These are phyloP conservation scores for Cladosporium colombiae DNA, from an alignment of 2,329 filamentous ascomycete species.

Conservation along the genomic window DNA sequence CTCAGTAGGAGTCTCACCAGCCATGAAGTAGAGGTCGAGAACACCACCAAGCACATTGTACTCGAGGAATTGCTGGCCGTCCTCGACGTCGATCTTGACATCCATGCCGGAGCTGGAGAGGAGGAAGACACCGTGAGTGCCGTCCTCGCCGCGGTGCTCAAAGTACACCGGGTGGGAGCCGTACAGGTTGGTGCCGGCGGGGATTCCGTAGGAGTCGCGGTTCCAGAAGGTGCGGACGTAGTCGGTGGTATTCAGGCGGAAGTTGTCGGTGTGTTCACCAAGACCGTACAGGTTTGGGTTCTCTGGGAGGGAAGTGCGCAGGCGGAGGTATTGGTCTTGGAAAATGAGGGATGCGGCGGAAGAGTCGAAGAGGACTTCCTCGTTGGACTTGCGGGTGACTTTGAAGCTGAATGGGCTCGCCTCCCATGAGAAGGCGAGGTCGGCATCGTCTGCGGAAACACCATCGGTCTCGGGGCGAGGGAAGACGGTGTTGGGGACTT, in stretches of 20 bases:
- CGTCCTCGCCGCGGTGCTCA: slow-evolving; percentile 58
- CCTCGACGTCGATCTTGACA: slow-evolving; percentile 67
- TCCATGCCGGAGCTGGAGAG: slow-evolving; percentile 76
- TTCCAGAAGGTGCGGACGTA: slow-evolving; percentile 72
- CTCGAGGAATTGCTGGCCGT: slow-evolving; percentile 67
- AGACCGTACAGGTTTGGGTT: slow-evolving; percentile 75
- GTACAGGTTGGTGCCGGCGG: slow-evolving; percentile 67
- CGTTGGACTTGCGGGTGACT: slow-evolving; percentile 21
- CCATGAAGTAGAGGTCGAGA: slow-evolving; percentile 62
- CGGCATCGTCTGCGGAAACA: slow-evolving; percentile 37
- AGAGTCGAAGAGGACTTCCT: slow-evolving; percentile 65
- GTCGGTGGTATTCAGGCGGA: slow-evolving; percentile 62
- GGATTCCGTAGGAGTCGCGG: slow-evolving; percentile 64
- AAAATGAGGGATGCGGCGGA: slow-evolving; percentile 68
- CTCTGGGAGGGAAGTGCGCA: slow-evolving; percentile 69
- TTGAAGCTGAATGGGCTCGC: slow-evolving; percentile 37
- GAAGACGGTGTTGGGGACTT: slow-evolving; percentile 21
- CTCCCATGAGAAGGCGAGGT: slow-evolving; percentile 54
- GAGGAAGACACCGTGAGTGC: slow-evolving; percentile 66
- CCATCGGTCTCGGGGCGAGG: slow-evolving; percentile 29
- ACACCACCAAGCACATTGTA: slow-evolving; percentile 79
- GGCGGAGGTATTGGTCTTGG: slow-evolving; percentile 73
- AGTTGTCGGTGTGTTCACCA: slow-evolving; percentile 72
- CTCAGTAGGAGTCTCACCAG: slow-evolving; percentile 49
- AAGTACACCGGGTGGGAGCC: slow-evolving; percentile 73